Percentiles rank a stretch among this genome's conserved stretches.
Conservation (phyloP, 139 green algal species). For the Choricystis sp. region DNA sequence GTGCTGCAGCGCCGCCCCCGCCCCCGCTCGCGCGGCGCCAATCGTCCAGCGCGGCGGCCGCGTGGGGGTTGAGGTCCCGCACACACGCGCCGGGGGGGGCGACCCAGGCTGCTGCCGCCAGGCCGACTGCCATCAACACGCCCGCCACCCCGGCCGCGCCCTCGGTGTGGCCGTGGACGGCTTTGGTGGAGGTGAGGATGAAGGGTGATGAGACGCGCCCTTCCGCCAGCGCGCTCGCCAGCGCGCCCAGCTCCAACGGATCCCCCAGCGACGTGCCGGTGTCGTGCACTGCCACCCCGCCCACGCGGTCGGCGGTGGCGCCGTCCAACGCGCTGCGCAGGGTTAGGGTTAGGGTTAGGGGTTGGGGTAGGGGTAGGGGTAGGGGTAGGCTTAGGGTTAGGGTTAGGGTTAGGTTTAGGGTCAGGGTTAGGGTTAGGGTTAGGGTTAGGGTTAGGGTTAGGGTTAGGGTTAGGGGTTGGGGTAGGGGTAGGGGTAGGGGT, state of each 20-base stretch:
- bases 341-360: not conserved
- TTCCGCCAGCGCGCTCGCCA: constrained; percentile 16
- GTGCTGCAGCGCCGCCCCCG: not conserved
- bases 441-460: not conserved
- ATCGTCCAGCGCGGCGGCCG: constrained; percentile 2
- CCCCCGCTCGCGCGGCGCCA: not conserved
- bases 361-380: not conserved
- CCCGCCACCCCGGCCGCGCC: constrained; percentile 40
- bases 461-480: not conserved
- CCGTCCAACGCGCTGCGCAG: not conserved
- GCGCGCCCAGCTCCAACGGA: constrained; percentile 34
- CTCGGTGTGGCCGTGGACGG: constrained; percentile 38
- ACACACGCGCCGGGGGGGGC: constrained; percentile 1
- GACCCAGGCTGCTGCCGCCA: not conserved
- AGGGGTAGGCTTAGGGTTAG: not conserved
- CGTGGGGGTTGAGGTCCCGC: constrained; percentile 7
- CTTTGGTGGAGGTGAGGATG: constrained; percentile 23
- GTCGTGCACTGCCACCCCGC: constrained; percentile 16
- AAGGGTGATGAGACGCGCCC: constrained; percentile 1
- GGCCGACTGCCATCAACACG: constrained; percentile 1
- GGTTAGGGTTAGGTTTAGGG: not conserved
- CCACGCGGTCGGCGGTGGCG: not conserved
- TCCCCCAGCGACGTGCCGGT: constrained; percentile 44
- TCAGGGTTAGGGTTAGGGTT: not conserved
- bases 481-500: not conserved